Evolutionary conservation across 306 rosid species (phyloP), one percentile per base, ranked within the genome.

Genomic region (Rosa lucieae): DNA sequence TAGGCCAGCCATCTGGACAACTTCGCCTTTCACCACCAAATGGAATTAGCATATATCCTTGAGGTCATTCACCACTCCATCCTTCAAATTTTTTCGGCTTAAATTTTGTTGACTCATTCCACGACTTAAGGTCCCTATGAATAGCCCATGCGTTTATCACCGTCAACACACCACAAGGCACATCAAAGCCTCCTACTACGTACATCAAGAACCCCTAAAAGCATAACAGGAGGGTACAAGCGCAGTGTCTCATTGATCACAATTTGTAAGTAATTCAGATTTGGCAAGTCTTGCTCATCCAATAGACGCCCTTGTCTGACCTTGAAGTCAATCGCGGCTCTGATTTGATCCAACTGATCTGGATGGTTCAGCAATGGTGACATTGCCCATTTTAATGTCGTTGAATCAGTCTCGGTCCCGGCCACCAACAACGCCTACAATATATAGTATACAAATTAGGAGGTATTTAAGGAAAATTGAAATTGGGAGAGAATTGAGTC

Each of bases 1-100:
- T 32, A 87, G 44, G 40, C 14, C 83, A 55, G 53, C 61, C 15
- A 29, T 91, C 88, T 0, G 93, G 93, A 77, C 93, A 84, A 15
- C 82, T 84, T 42, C 89, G 15, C 32, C 93, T 72, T 59, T 91
- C 91, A 13, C 48, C 48, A 5, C 91, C 93, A 32, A 87, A 89
- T 48, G 93, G 89, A 56, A 89, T 39, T 46, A 85, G 56, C 26
- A 59, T 79, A 53, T 52, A 75, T 2, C 32, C 67, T 43, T 29
- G 62, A 32, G 48, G 58, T 26, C 55, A 66, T n/a, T 44, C 76
- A 13, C 65, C 69, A 7, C 49, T 52, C 58, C 74, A n/a, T 4
- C 44, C 79, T 63, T 79, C 76, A 55, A 82, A 82, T 51, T 86
- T 80, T 78, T 86, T 86, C 4, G 89, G 86, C 77, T 14, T 23